phyloP scores from a whole-genome alignment of 2,329 filamentous ascomycete genomes.

The Arthrobotrys sphaeroides region DNA sequence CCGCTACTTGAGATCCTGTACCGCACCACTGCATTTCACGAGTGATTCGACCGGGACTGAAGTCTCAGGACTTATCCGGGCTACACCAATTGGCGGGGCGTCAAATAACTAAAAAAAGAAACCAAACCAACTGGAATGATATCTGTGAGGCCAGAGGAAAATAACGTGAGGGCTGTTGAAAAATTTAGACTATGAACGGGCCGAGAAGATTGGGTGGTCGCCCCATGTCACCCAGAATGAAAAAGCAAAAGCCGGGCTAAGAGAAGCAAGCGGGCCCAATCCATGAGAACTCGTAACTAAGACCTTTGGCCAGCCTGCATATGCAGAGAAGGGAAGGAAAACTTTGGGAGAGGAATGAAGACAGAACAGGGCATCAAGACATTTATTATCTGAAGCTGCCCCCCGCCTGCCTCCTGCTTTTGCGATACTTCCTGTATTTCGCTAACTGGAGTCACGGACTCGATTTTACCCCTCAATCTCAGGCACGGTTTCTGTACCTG shows the following conservation, averaged over 20 bases:
- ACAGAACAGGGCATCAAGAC: constrained; percentile 42
- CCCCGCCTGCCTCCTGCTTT: constrained; percentile 47
- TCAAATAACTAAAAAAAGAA: constrained; percentile 43
- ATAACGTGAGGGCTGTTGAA: constrained; percentile 44
- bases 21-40: constrained; percentile 19
- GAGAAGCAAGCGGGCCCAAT: constrained; percentile 47
- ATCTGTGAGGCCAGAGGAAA: constrained; percentile 27
- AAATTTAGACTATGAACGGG: constrained; percentile 54
- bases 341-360: constrained; percentile 21
- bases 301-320: constrained; percentile 36
- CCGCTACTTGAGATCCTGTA: constrained; percentile 38
- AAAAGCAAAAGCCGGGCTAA: constrained; percentile 50
- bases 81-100: constrained; percentile 27
- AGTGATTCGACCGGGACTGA: constrained; percentile 47
- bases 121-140: not conserved
- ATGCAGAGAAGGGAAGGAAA: constrained; percentile 52
- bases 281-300: constrained; percentile 48
- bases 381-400: constrained; percentile 53
- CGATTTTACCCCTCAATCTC: constrained; percentile 28
- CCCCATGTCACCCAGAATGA: constrained; percentile 47
- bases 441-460: constrained; percentile 21
- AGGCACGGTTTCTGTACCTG: constrained; percentile 7
- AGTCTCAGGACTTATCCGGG: constrained; percentile 51
- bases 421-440: constrained; percentile 32
- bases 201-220: constrained; percentile 54